Evolutionary conservation across 805 yeast genomes (phyloP).

Genomic region (Blastobotrys attinorum): DNA sequence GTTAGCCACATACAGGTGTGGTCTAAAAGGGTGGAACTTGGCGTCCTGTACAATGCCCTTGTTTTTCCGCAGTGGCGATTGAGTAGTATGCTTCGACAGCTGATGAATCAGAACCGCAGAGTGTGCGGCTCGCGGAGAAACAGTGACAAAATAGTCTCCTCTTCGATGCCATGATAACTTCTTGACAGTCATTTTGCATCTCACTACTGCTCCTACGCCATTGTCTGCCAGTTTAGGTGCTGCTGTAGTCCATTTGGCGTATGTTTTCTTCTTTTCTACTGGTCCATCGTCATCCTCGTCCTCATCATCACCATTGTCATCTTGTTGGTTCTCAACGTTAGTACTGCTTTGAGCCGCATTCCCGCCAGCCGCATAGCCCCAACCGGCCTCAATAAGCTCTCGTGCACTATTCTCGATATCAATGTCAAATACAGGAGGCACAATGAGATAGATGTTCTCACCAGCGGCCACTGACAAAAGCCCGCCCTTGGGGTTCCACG

Average conservation of each 20-base stretch:
- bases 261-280: conserved; percentile 34
- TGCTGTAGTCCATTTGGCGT: conserved; percentile 81
- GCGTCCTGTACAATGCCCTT: conserved; percentile 95
- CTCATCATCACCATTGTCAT: conserved; percentile 28
- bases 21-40: conserved; percentile 93
- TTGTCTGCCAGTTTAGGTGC: conserved; percentile 46
- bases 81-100: conserved; percentile 86
- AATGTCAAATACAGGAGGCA: conserved; percentile 88
- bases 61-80: conserved; percentile 88
- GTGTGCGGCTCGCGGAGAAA: conserved; percentile 88
- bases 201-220: conserved; percentile 69
- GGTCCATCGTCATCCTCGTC: conserved; percentile 27
- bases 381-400: conserved; percentile 77
- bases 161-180: conserved; percentile 91
- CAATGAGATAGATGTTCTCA: conserved; percentile 64
- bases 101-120: conserved; percentile 91
- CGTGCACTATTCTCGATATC: conserved; percentile 77
- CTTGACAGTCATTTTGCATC: conserved; percentile 59
- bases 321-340: conserved; percentile 24
- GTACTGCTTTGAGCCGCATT: conserved; percentile 24
- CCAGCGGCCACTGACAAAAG: conserved; percentile 80
- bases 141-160: conserved; percentile 94
- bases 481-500: conserved; percentile 91
- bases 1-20: conserved; percentile 87
- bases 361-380: conserved; percentile 59